Evolutionary conservation across 345 rosid species (phyloP), one percentile per base, ranked within the genome.

Genomic region (Brassica cretica): DNA sequence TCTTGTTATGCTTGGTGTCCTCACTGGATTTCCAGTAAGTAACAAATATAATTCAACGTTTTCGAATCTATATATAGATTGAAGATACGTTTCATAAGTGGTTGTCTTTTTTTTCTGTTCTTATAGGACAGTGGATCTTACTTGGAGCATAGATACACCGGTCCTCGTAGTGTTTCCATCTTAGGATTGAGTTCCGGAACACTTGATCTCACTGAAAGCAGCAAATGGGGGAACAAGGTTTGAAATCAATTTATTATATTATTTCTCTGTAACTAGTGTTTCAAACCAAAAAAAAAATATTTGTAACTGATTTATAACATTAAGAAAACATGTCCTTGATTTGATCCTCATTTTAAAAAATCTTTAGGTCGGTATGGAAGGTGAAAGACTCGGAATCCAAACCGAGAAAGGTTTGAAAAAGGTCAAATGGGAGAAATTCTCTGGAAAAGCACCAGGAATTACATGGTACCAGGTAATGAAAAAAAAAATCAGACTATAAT

Each of bases 111-210:
- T 33, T 62, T 30, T 53, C 9, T 53, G 8, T 11, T 71, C 0
- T 69, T 55, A 10, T 77, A 95, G 98, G 99, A 95, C 73, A 91
- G 97, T 66, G 98, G 98, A 85, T 89, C 96, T 76, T 93, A 93
- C 73, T 76, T 95, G 92, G 99, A 95, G 87, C 91, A 82, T 25
- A 85, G 93, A 25, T 90, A n/a, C 60, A 96, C 98, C 0, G 99
- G 98, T 15, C 98, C 97, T 72, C 93, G 91, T 11, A 84, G 87
- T 7, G 81, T 92, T 9, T 81, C 89, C 35, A 81, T 93, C 68
- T 83, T 90, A 3, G 99, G 99, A 3, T 77, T 96, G 86, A 88
- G 84, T 84, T 89, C 92, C 1, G 96, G 98, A 78, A 85, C 92
- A 15, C 84, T 96, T 69, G 99, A 96, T 83, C 71, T 96, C 62